These are phyloP conservation scores for Pugionium dolabratum DNA, from an alignment of 345 rosid genomes.

Conservation along the genomic window DNA sequence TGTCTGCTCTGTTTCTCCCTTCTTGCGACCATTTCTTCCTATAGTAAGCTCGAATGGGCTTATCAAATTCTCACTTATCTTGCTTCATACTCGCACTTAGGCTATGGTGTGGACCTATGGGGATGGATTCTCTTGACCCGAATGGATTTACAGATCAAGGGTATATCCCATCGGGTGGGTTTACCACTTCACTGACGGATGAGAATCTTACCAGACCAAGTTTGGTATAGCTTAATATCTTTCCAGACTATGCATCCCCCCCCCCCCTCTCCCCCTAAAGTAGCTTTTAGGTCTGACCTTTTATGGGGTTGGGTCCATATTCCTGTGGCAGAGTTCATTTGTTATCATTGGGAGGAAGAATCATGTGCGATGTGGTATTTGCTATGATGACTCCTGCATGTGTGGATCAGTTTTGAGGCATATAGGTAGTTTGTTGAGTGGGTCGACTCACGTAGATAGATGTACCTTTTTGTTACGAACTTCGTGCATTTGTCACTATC, in stretches of 20 bases:
- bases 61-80: too few relatives aligned
- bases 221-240: too few relatives aligned
- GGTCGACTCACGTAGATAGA: conserved; percentile 24
- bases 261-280: too few relatives aligned
- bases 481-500: conserved; percentile 15
- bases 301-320: not conserved
- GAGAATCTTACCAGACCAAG: too few relatives aligned
- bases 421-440: not conserved
- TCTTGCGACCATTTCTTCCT: too few relatives aligned
- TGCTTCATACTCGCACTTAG: conserved; percentile 1
- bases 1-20: too few relatives aligned
- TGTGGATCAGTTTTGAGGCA: conserved; percentile 17
- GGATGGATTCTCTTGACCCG: not conserved
- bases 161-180: not conserved
- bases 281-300: too few relatives aligned
- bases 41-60: too few relatives aligned
- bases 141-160: not conserved
- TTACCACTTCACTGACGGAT: conserved; percentile 3
- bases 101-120: conserved; percentile 9
- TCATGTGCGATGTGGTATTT: not conserved
- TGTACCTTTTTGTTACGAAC: not conserved
- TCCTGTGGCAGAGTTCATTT: not conserved
- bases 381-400: conserved; percentile 5
- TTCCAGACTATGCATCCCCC: too few relatives aligned
- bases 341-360: not conserved